These are phyloP conservation scores for Tubosaeta brunneosetosa DNA, from an alignment of 768 basidiomycete species.

Conservation along the genomic window DNA sequence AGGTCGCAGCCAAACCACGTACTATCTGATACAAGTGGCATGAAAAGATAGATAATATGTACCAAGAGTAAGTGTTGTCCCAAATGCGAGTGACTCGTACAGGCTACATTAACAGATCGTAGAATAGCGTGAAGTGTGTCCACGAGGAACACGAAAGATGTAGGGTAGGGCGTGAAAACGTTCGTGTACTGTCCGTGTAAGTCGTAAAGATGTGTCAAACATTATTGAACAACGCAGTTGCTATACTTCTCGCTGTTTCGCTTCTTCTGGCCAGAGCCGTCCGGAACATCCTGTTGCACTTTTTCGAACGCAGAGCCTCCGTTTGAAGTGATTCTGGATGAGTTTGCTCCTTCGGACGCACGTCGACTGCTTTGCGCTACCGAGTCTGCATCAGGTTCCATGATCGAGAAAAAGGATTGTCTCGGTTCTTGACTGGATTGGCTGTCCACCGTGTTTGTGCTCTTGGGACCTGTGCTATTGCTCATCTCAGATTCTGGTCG, in stretches of 20 bases:
- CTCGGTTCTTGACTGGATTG: constrained; percentile 37
- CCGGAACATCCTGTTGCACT: constrained; percentile 8
- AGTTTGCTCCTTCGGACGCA: constrained; percentile 18
- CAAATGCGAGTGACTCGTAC: constrained; percentile 5
- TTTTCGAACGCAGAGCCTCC: constrained; percentile 5
- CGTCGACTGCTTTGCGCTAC: constrained; percentile 13
- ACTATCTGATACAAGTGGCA: constrained; percentile 13
- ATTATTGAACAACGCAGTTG: constrained; percentile 26
- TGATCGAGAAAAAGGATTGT: constrained; percentile 33
- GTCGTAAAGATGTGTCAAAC: neutral
- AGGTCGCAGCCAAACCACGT: neutral
- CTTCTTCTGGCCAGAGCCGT: constrained; percentile 23
- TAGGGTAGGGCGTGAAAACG: neutral
- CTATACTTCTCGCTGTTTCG: constrained; percentile 24
- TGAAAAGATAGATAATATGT: neutral
- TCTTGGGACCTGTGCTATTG: constrained; percentile 52
- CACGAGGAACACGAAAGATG: neutral
- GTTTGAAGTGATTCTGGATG: constrained; percentile 13
- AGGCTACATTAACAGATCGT: constrained; percentile 18
- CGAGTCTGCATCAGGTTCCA: constrained; percentile 25
- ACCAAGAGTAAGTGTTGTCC: neutral
- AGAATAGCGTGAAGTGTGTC: constrained; percentile 13
- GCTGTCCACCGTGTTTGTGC: constrained; percentile 52
- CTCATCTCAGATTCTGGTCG: constrained; percentile 59
- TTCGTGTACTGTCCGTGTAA: neutral